Conservation (phyloP, 306 rosid genomes). For the Trifolium subterraneum region DNA sequence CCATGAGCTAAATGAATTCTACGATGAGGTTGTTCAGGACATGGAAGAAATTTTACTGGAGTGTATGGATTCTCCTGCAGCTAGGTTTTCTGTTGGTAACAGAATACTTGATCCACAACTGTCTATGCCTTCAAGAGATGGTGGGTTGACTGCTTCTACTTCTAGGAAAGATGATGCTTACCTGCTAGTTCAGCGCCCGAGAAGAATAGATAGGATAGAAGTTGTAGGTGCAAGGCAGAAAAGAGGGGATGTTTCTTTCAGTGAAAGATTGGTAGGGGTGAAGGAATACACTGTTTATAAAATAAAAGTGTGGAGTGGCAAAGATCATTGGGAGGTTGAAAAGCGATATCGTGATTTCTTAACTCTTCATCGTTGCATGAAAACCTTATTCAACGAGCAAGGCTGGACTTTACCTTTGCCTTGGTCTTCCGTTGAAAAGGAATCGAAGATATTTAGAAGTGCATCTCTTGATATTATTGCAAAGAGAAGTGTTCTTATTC, state of each 20-base stretch:
- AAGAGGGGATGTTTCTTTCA: conserved; percentile 89
- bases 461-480: conserved; percentile 89
- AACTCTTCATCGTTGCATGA: conserved; percentile 71
- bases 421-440: conserved; percentile 85
- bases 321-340: conserved; percentile 93
- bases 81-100: conserved; percentile 60
- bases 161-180: conserved; percentile 65
- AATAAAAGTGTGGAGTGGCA: conserved; percentile 82
- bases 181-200: conserved; percentile 54
- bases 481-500: conserved; percentile 90
- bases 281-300: conserved; percentile 92
- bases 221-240: conserved; percentile 98
- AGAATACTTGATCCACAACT: conserved; percentile 56
- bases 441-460: conserved; percentile 86
- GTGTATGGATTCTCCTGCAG: conserved; percentile 68
- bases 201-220: conserved; percentile 80
- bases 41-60: conserved; percentile 98
- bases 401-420: conserved; percentile 85
- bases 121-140: conserved; percentile 77
- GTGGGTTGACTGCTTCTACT: conserved; percentile 91
- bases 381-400: conserved; percentile 66
- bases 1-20: conserved; percentile 67
- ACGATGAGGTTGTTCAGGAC: conserved; percentile 88
- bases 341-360: conserved; percentile 89
- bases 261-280: conserved; percentile 98